Evolutionary conservation across 352 stramenopile genomes (phyloP).

Genomic region (Globisporangium yorkense): DNA sequence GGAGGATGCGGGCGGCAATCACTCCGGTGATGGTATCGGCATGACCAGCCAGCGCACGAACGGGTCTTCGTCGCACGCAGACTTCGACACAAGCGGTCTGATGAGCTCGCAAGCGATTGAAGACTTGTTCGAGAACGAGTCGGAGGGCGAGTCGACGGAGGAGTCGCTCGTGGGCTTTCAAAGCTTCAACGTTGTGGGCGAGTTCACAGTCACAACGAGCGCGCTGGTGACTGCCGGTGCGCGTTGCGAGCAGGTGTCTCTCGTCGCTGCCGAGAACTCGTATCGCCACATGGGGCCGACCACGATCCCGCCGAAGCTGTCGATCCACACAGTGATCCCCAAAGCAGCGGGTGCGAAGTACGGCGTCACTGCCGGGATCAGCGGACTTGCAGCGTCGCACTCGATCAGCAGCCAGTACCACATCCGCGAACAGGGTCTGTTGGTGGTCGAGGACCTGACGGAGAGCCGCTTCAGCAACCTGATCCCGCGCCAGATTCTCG

Average conservation of each 20-base stretch:
- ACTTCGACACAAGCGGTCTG: conserved; percentile 25
- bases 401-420: conserved; percentile 85
- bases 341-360: conserved; percentile 65
- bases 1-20: conserved; percentile 14
- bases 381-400: conserved; percentile 39
- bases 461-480: conserved; percentile 82
- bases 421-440: conserved; percentile 70
- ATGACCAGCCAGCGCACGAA: conserved; percentile 33
- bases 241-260: conserved; percentile 48
- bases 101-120: conserved; percentile 54
- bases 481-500: conserved; percentile 77
- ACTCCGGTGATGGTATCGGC: background rate
- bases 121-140: conserved; percentile 79
- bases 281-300: conserved; percentile 63
- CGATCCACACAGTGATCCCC: conserved; percentile 74
- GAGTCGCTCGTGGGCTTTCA: conserved; percentile 23
- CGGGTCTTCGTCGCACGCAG: conserved; percentile 38
- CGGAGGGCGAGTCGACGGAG: conserved; percentile 39
- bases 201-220: conserved; percentile 71
- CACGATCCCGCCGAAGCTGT: conserved; percentile 55
- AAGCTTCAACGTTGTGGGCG: conserved; percentile 53
- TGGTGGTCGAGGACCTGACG: conserved; percentile 80
- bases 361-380: conserved; percentile 47
- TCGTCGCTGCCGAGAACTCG: conserved; percentile 64
- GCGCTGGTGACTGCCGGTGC: conserved; percentile 57